Evolutionary conservation across 441 rosid genomes (phyloP).

Genomic region (Dalechampia spathulata): DNA sequence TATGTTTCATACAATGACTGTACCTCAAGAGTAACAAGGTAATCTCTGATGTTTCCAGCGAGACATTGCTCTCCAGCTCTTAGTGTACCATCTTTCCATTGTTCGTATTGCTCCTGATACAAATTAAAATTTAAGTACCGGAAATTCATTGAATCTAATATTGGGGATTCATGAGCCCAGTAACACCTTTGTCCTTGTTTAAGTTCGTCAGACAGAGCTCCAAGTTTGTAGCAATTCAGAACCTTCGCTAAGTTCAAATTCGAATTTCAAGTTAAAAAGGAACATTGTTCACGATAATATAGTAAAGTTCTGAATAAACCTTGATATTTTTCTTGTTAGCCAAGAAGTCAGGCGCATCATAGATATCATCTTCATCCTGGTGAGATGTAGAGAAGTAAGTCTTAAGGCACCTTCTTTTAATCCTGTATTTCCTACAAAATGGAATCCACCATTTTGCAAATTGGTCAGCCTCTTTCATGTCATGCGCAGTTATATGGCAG

Average conservation of each 20-base stretch:
- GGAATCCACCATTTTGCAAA: conserved; percentile 44
- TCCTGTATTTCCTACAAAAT: conserved; percentile 28
- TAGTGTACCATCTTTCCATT: conserved; percentile 18
- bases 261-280: no score
- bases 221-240: no score
- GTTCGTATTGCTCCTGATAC: conserved; percentile 23
- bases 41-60: conserved; percentile 11
- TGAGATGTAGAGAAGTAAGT: conserved; percentile 22
- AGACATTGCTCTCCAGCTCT: conserved; percentile 1
- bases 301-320: conserved; percentile 10
- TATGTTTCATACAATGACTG: not conserved
- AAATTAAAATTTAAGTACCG: not conserved
- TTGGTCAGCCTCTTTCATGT: conserved; percentile 26
- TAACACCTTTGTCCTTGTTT: no score
- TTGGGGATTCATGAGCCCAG: no score
- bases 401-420: conserved; percentile 27
- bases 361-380: not conserved
- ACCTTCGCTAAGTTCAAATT: not conserved
- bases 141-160: no score
- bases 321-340: conserved; percentile 15
- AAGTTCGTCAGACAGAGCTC: no score
- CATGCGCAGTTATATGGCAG: conserved; percentile 23
- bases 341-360: not conserved
- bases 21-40: conserved; percentile 27
- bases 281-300: no score